phyloP scores from a whole-genome alignment of 2,329 filamentous ascomycete species.

The Dendrostoma leiphaemia region DNA sequence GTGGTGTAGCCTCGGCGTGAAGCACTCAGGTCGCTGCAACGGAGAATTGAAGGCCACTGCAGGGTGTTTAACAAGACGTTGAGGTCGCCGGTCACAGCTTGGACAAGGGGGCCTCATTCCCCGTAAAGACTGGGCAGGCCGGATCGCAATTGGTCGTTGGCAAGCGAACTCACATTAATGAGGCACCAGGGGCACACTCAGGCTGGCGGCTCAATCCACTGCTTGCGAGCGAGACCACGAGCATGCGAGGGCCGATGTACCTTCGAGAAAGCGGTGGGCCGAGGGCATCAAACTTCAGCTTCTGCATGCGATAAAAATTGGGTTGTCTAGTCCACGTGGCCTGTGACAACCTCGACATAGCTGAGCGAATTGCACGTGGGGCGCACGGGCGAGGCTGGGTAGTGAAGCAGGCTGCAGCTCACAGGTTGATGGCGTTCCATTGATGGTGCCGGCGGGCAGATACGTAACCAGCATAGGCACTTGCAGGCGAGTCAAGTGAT shows the following conservation, averaged over 20 bases:
- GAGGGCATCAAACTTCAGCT: background rate
- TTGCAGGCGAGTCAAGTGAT: background rate
- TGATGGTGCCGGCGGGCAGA: too few relatives aligned
- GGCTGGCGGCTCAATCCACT: background rate
- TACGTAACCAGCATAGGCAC: background rate
- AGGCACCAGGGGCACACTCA: background rate
- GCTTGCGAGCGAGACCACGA: background rate
- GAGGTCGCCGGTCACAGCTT: background rate
- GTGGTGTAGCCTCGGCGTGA: background rate
- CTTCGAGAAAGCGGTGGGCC: background rate
- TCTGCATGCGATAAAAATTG: background rate
- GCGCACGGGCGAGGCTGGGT: background rate
- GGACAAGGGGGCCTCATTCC: background rate
- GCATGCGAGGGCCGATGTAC: background rate
- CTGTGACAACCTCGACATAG: background rate
- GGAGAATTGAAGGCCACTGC: background rate
- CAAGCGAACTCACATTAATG: constrained; percentile 1
- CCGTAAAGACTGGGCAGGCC: background rate
- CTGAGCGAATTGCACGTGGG: background rate
- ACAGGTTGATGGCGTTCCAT: background rate
- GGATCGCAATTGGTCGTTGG: background rate
- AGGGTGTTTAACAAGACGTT: background rate
- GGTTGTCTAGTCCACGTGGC: background rate
- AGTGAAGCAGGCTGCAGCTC: background rate
- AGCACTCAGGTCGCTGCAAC: background rate